Percentiles rank a stretch among this genome's conserved stretches.
Evolutionary conservation across 352 stramenopile species (phyloP).

Genomic region (Stramenopiles sp.): DNA sequence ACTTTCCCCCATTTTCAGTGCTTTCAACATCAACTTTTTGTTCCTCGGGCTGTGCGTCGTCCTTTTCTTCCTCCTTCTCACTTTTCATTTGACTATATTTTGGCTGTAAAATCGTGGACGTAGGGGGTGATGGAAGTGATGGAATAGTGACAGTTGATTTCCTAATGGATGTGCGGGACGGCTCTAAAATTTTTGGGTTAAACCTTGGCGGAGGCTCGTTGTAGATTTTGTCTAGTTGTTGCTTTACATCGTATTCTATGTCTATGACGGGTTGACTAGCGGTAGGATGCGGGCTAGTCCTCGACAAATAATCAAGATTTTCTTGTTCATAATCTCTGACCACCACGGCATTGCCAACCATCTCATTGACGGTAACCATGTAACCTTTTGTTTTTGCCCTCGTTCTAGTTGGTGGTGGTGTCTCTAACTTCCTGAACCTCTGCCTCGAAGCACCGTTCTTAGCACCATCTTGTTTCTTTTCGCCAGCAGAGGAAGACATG

Average conservation of each 20-base stretch:
- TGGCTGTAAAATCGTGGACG: not conserved
- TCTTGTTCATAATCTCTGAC: conserved; percentile 4
- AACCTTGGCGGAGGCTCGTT: not conserved
- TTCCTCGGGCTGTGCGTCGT: not conserved
- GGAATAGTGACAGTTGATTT: not conserved
- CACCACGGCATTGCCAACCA: not conserved
- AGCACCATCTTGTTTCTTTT: no score
- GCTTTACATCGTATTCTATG: conserved; percentile 3
- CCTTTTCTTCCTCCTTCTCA: not conserved
- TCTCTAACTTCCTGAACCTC: no score
- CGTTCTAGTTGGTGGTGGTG: no score
- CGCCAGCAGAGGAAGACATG: no score
- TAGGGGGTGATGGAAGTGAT: not conserved
- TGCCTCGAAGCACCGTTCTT: no score
- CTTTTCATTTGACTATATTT: not conserved
- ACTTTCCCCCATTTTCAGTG: not conserved
- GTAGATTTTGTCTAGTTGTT: conserved; percentile 1
- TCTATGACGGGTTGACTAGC: not conserved
- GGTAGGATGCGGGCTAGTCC: not conserved
- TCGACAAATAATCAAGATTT: not conserved
- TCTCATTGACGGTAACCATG: not conserved
- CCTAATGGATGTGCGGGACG: not conserved
- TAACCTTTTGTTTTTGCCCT: no score
- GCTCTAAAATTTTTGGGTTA: not conserved
- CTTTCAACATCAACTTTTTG: not conserved